A percentile compares a stretch with the other conserved stretches of the same genome.
These are phyloP conservation scores for Citeromyces matritensis DNA, from an alignment of 805 yeast genomes.

Conservation along the genomic window DNA sequence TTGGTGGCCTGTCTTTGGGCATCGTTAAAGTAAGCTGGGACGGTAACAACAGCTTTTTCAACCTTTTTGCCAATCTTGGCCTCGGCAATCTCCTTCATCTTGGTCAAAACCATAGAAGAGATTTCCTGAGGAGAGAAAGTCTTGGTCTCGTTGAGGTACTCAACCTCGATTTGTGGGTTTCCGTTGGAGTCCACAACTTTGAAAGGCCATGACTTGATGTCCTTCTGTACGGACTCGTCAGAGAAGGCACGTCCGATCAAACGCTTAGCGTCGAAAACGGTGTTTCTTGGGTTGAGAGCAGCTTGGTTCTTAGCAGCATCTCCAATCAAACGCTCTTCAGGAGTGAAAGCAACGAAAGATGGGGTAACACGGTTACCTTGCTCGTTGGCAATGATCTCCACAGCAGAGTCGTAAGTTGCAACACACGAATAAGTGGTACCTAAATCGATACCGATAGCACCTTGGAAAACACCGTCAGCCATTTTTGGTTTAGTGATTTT, in stretches of 20 bases:
- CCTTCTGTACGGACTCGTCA: constrained; percentile 69
- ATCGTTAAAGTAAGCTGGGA: constrained; percentile 71
- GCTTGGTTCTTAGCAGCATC: constrained; percentile 80
- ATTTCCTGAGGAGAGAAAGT: constrained; percentile 64
- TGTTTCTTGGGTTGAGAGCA: constrained; percentile 64
- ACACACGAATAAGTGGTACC: constrained; percentile 79
- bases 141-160: constrained; percentile 54
- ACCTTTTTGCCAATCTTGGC: constrained; percentile 59
- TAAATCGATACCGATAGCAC: constrained; percentile 98
- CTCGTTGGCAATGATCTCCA: constrained; percentile 69
- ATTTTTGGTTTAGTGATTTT: no score
- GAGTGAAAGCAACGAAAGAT: constrained; percentile 68
- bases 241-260: constrained; percentile 70
- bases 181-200: constrained; percentile 50
- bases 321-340: constrained; percentile 68
- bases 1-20: constrained; percentile 74
- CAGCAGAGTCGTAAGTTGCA: constrained; percentile 65
- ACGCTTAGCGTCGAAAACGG: constrained; percentile 75
- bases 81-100: constrained; percentile 76
- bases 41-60: constrained; percentile 65
- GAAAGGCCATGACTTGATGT: constrained; percentile 85
- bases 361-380: constrained; percentile 82
- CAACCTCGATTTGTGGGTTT: constrained; percentile 57
- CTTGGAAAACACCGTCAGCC: constrained; percentile 99
- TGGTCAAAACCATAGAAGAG: constrained; percentile 64